These are phyloP conservation scores for Camellia japonica DNA, from an alignment of 148 eudicot species.

Conservation along the genomic window DNA sequence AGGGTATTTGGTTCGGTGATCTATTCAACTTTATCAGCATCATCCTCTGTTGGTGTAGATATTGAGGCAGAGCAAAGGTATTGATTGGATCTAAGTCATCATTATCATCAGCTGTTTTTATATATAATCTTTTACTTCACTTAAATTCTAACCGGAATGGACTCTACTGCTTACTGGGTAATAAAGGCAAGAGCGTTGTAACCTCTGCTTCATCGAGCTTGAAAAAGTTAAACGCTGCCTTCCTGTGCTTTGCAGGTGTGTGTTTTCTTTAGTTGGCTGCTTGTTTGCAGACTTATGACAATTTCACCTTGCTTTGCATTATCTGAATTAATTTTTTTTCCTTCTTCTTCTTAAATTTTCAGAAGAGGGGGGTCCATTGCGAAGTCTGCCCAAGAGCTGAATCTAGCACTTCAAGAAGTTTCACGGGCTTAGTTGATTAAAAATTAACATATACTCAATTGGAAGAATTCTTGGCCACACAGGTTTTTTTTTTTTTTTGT, in stretches of 20 bases:
- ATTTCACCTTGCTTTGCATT: constrained; percentile 1
- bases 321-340: background rate
- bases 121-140: background rate
- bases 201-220: constrained; percentile 81
- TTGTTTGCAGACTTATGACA: background rate
- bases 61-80: constrained; percentile 99
- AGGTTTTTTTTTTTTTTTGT: constrained; percentile 1
- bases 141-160: background rate
- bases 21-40: constrained; percentile 77
- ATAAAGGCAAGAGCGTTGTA: constrained; percentile 85
- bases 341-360: constrained; percentile 9
- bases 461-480: constrained; percentile 16
- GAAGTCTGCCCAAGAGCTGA: constrained; percentile 83
- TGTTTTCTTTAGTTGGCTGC: constrained; percentile 6
- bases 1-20: constrained; percentile 88
- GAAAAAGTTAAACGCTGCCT: constrained; percentile 74
- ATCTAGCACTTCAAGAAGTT: constrained; percentile 63
- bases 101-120: background rate
- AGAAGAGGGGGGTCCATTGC: constrained; percentile 95
- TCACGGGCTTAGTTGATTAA: constrained; percentile 23
- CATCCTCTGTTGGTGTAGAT: constrained; percentile 92
- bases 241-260: constrained; percentile 73
- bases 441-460: background rate
- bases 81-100: background rate
- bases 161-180: constrained; percentile 6